Percentiles rank a stretch among this genome's conserved stretches.
These are phyloP conservation scores for Ceratobasidium sp. DNA, from an alignment of 1,284 basidiomycete species.

Conservation along the genomic window DNA sequence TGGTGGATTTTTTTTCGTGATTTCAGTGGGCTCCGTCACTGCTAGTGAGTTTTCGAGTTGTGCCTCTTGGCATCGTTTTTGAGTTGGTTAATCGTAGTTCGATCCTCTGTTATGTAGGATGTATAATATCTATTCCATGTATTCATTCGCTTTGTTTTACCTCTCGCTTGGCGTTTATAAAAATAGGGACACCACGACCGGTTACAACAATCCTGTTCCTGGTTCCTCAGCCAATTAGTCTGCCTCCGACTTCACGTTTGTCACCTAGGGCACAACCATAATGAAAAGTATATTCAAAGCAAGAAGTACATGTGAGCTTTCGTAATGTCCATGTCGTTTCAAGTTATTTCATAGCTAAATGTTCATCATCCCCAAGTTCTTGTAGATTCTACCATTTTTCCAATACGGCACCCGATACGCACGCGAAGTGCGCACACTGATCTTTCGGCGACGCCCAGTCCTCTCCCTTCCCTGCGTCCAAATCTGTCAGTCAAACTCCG, in stretches of 20 bases:
- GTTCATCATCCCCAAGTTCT: neutral
- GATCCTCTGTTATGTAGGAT: neutral
- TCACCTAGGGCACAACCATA: too few relatives aligned
- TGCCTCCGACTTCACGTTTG: too few relatives aligned
- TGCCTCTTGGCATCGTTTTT: neutral
- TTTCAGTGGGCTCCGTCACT: too few relatives aligned
- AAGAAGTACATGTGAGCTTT: too few relatives aligned
- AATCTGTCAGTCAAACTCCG: slow-evolving; percentile 1
- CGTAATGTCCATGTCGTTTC: too few relatives aligned
- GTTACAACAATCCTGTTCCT: too few relatives aligned
- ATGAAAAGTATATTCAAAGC: too few relatives aligned
- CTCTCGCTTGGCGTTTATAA: neutral
- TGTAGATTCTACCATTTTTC: slow-evolving; percentile 17
- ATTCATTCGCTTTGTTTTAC: neutral
- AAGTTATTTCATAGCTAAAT: neutral
- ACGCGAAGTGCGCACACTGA: slow-evolving; percentile 75
- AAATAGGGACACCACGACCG: too few relatives aligned
- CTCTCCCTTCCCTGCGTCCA: slow-evolving; percentile 61
- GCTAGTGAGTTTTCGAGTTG: neutral
- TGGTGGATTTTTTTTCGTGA: too few relatives aligned
- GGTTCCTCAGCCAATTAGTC: too few relatives aligned
- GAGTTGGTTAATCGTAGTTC: neutral
- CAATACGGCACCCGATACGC: slow-evolving; percentile 61
- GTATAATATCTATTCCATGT: neutral
- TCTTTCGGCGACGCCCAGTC: slow-evolving; percentile 76